Evolutionary conservation across 805 yeast genomes (phyloP).

Genomic region (Brettanomyces sp.): DNA sequence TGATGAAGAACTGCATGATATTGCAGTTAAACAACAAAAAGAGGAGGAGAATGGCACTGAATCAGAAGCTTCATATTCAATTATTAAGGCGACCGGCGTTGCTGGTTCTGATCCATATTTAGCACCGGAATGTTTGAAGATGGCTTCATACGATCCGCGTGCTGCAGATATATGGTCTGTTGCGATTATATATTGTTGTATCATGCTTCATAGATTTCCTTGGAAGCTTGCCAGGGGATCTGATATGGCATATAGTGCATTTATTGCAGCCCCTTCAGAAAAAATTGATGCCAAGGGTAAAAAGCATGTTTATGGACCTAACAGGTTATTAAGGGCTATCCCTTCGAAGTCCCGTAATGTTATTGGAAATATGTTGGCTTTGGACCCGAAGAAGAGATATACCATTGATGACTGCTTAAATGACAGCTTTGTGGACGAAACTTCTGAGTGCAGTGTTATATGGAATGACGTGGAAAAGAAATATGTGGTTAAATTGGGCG

Average conservation of each 20-base stretch:
- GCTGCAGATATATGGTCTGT: slow-evolving; percentile 89
- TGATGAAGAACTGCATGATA: not conserved
- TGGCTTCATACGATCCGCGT: slow-evolving; percentile 65
- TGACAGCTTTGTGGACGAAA: slow-evolving; percentile 49
- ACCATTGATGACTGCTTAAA: slow-evolving; percentile 44
- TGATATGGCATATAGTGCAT: slow-evolving; percentile 70
- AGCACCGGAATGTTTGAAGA: slow-evolving; percentile 78
- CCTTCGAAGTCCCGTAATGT: slow-evolving; percentile 59
- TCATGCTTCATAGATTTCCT: slow-evolving; percentile 80
- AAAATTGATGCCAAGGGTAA: slow-evolving; percentile 18
- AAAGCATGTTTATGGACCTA: slow-evolving; percentile 44
- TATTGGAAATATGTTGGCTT: slow-evolving; percentile 53
- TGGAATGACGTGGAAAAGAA: slow-evolving; percentile 13
- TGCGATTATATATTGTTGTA: slow-evolving; percentile 87
- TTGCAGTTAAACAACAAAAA: not conserved
- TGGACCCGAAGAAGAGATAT: slow-evolving; percentile 51
- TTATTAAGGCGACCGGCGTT: slow-evolving; percentile 68
- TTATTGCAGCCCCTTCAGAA: slow-evolving; percentile 26
- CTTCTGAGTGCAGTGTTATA: slow-evolving; percentile 42
- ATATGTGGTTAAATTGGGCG: slow-evolving; percentile 16
- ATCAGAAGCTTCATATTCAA: slow-evolving; percentile 7
- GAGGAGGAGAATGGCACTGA: not conserved
- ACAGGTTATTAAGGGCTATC: slow-evolving; percentile 58
- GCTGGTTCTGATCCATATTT: slow-evolving; percentile 95
- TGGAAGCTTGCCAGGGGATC: slow-evolving; percentile 85